Evolutionary conservation across 495 filamentous ascomycete species (phyloP), one percentile per base, ranked within the genome.

Genomic region (Trichoderma virens): DNA sequence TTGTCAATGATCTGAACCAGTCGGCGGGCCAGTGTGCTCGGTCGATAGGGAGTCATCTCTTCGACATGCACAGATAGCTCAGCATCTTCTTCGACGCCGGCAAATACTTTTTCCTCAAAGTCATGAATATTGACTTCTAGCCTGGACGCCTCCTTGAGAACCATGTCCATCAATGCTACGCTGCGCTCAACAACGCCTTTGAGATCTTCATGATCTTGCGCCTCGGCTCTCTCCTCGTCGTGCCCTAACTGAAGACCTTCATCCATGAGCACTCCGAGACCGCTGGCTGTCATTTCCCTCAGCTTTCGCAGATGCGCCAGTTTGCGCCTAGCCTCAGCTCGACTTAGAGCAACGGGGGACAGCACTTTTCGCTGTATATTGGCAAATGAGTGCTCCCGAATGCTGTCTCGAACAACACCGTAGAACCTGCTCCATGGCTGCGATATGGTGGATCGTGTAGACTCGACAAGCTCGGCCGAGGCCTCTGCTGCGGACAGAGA

Each of bases 241-340:
- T 74, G 72, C 34, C 69, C 78, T 63, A 92, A 88, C 35, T 79
- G 83, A 34, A 96, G 79, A 8, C 89, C 90, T 67, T 93, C 88
- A 60, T 91, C 89, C 70, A 96, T 85, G 3, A 98, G 80, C 13
- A 97, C 82, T 3, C 94, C 94, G 5, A 98, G 76, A 14, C 90
- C 90, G 69, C 88, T 90, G n/a, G 93, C 90, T 64, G 89, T 90
- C 72, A 91, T 82, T 70, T 91, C 85, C 45, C 88, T 84, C 43
- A 92, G 78, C 59, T 79, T 79, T 66, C 81, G 82, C 38, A 98
- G 80, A 14, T 73, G 75, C n/a, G 79, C 76, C 72, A 84, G 86
- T 70, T 93, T 97, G 62, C 76, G 73, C 20, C 84, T 79, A 9
- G 89, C 87, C 66, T 96, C 87, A 16, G 86, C 77, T 32, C 90